phyloP scores from a whole-genome alignment of 2,329 filamentous ascomycete genomes.

The Fusarium sp. region DNA sequence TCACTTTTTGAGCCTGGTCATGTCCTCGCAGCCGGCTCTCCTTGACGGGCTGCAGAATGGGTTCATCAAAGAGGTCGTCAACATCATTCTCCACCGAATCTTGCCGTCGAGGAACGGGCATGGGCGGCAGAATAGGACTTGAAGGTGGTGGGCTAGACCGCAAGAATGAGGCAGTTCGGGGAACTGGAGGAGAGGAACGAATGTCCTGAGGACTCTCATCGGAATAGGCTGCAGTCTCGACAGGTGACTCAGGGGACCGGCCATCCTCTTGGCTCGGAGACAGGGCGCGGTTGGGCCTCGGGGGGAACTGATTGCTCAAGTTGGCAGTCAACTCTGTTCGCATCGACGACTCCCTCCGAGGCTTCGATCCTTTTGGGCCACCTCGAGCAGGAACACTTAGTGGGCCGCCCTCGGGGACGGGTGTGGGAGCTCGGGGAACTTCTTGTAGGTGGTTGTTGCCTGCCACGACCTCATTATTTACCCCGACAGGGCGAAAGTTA shows the following conservation, averaged over 20 bases:
- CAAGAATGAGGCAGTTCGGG: slow-evolving; percentile 71
- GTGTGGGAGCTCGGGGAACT: slow-evolving; percentile 83
- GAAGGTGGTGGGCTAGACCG: slow-evolving; percentile 79
- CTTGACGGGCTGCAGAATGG: slow-evolving; percentile 62
- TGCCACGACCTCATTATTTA: slow-evolving; percentile 60
- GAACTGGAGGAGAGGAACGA: slow-evolving; percentile 90
- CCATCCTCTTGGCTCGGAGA: slow-evolving; percentile 64
- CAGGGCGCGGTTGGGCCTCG: slow-evolving; percentile 58
- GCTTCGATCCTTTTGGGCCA: slow-evolving; percentile 49
- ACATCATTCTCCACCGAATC: slow-evolving; percentile 88
- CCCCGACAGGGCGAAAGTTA: slow-evolving; percentile 81
- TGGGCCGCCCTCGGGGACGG: slow-evolving; percentile 71
- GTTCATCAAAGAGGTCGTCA: slow-evolving; percentile 79
- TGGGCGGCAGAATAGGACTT: slow-evolving; percentile 82
- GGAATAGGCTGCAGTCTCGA: slow-evolving; percentile 67
- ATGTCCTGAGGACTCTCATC: slow-evolving; percentile 85
- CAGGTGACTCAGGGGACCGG: slow-evolving; percentile 70
- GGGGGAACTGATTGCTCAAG: slow-evolving; percentile 61
- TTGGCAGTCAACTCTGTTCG: slow-evolving; percentile 66
- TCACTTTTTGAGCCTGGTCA: slow-evolving; percentile 37
- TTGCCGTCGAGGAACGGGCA: slow-evolving; percentile 73
- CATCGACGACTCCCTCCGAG: slow-evolving; percentile 75
- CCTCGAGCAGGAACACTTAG: slow-evolving; percentile 49
- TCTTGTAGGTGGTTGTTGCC: slow-evolving; percentile 75
- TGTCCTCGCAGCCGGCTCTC: slow-evolving; percentile 50